Conservation (phyloP, 148 eudicot species). For the Chenopodium suecicum region DNA sequence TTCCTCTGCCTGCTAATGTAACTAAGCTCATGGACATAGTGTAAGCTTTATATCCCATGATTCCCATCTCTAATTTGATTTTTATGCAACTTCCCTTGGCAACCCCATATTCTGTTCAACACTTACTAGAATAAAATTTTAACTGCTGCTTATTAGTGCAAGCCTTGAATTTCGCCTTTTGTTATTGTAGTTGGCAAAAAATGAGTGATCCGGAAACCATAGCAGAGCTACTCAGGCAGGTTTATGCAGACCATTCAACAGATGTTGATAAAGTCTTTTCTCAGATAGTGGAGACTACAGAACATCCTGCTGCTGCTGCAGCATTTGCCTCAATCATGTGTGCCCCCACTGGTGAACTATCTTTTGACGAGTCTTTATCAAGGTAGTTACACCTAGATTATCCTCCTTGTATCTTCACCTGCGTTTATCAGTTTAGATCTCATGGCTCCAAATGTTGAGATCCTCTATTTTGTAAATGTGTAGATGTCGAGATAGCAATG, state of each 20-base stretch:
- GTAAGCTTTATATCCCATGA: slow-evolving; percentile 44
- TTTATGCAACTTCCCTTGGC: neutral
- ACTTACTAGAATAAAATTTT: neutral
- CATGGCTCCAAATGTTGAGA: slow-evolving; percentile 8
- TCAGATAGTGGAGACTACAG: slow-evolving; percentile 66
- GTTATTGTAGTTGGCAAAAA: slow-evolving; percentile 77
- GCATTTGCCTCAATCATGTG: slow-evolving; percentile 88
- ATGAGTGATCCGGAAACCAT: slow-evolving; percentile 84
- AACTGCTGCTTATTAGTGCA: neutral
- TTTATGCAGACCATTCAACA: slow-evolving; percentile 90
- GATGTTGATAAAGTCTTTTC: slow-evolving; percentile 78
- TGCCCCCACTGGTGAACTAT: slow-evolving; percentile 73
- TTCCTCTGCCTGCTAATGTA: slow-evolving; percentile 80
- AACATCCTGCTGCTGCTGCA: slow-evolving; percentile 97
- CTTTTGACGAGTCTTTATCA: slow-evolving; percentile 69
- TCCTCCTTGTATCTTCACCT: neutral
- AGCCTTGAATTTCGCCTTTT: slow-evolving; percentile 9
- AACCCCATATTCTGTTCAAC: neutral
- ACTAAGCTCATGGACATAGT: slow-evolving; percentile 59
- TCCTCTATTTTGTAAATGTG: slow-evolving; percentile 8
- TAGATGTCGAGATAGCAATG: slow-evolving; percentile 56
- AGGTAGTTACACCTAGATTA: slow-evolving; percentile 39
- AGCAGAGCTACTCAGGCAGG: slow-evolving; percentile 82
- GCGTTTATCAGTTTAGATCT: neutral
- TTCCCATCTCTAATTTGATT: neutral